Evolutionary conservation across 192 early-diverging fungal genomes (phyloP).

Genomic region (Obelidium mucronatum): DNA sequence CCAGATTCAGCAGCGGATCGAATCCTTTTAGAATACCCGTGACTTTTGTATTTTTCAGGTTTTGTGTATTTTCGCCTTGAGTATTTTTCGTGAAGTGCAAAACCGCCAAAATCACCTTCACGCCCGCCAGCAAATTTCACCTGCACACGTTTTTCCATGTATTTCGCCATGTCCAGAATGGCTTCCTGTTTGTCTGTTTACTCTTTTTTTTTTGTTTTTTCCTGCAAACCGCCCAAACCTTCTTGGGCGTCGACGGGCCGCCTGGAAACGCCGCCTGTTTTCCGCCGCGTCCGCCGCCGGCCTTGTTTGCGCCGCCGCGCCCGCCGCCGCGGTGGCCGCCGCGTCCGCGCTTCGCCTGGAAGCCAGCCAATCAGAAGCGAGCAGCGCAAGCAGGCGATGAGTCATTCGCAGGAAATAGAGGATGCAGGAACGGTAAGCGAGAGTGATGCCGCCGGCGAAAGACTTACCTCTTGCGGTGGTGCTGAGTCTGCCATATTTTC

Average conservation of each 20-base stretch:
- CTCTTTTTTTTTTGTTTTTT: too few species aligned
- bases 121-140: constrained; percentile 94
- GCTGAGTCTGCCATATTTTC: constrained; percentile 5
- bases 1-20: constrained; percentile 92
- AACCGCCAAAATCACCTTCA: constrained; percentile 69
- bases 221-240: constrained; percentile 1
- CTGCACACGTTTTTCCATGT: constrained; percentile 89
- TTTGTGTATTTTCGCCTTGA: not conserved
- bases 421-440: not conserved
- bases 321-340: constrained; percentile 52
- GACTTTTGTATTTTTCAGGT: constrained; percentile 61
- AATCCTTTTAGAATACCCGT: constrained; percentile 90
- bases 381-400: too few species aligned
- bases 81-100: not conserved
- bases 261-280: constrained; percentile 32
- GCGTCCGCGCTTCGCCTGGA: not conserved
- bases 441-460: too few species aligned
- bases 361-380: too few species aligned
- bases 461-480: not conserved
- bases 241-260: constrained; percentile 29
- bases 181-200: constrained; percentile 65
- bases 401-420: not conserved
- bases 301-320: constrained; percentile 53
- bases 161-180: constrained; percentile 93
- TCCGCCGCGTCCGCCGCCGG: constrained; percentile 62